Evolutionary conservation across 805 yeast species (phyloP).

Genomic region (Nakazawaea ambrosiae): DNA sequence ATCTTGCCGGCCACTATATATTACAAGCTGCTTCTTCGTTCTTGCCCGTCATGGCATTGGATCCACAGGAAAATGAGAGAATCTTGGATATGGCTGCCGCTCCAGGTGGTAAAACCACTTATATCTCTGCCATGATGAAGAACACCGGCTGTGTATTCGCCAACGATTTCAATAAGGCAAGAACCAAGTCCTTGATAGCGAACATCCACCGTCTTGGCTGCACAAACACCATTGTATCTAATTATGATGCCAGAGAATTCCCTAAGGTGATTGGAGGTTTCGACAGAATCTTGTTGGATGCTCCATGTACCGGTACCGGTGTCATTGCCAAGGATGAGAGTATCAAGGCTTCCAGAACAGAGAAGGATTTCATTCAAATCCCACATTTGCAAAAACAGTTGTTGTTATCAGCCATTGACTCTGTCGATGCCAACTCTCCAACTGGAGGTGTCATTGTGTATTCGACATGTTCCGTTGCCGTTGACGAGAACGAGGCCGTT

Average conservation of each 20-base stretch:
- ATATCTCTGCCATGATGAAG: slow-evolving; percentile 92
- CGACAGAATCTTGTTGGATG: slow-evolving; percentile 90
- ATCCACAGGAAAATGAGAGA: slow-evolving; percentile 96
- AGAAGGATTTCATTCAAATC: slow-evolving; percentile 91
- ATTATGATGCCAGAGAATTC: slow-evolving; percentile 97
- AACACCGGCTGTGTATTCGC: slow-evolving; percentile 97
- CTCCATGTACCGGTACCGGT: slow-evolving; percentile 99
- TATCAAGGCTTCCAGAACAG: slow-evolving; percentile 89
- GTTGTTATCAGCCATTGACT: slow-evolving; percentile 89
- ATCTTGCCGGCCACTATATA: slow-evolving; percentile 95
- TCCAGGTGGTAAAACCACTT: slow-evolving; percentile 98
- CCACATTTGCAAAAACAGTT: slow-evolving; percentile 96
- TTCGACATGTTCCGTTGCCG: slow-evolving; percentile 97
- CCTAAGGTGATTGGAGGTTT: slow-evolving; percentile 98
- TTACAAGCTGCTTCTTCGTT: slow-evolving; percentile 98
- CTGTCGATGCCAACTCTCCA: slow-evolving; percentile 87
- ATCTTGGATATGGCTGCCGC: slow-evolving; percentile 99
- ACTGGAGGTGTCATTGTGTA: slow-evolving; percentile 94
- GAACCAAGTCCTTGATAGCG: slow-evolving; percentile 95
- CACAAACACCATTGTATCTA: slow-evolving; percentile 91
- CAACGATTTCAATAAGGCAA: slow-evolving; percentile 91
- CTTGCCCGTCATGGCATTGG: slow-evolving; percentile 95
- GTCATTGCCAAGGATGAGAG: slow-evolving; percentile 96
- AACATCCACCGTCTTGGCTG: slow-evolving; percentile 97
- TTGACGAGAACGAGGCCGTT: slow-evolving; percentile 97